Evolutionary conservation across 2,329 filamentous ascomycete species (phyloP), one percentile per base, ranked within the genome.

Genomic region (Niveomyces coronatus): DNA sequence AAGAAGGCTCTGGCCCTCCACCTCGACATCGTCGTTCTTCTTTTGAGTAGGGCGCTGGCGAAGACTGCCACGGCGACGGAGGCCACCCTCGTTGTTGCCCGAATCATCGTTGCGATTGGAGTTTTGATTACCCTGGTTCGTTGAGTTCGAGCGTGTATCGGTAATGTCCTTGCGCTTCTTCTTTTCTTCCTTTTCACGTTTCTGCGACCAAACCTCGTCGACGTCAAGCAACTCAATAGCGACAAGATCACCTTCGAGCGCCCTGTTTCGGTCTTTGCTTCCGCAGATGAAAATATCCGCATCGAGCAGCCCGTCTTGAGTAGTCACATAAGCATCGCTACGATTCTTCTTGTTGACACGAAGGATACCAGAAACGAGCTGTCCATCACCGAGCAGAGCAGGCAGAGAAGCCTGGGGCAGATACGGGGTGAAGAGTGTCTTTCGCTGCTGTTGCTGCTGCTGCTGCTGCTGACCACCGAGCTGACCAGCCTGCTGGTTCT

Each of bases 331-430:
- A 19, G 91, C 91, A 62, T 98, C 91, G 52, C 89, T 96, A 46
- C 91, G 82, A 64, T 98, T 98, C 73, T 98, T 98, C 71, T 96
- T 98, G 76, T 98, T 98, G 48, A 98, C 91, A 44, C 91, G 85
- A 37, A 98, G 81, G 50, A 95, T 87, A 66, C 91, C 91, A 44
- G 89, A 89, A 39, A 98, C 91, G 41, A 98, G 80, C 61, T 94
- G 87, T 14, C 91, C 91, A 53, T 95, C 86, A 44, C 78, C 81
- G 41, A 96, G 76, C 27, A 98, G 74, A 35, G 88, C 89, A 42
- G 91, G 91, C 15, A 98, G 71, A 42, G 83, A 93, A 6, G 89
- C 89, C 60, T 98, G 91, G 13, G 91, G 89, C 35, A 98, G 75
- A 54, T 98, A 98, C 45, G 91, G 91, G 51, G 91, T 96, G 67